Percentiles rank a stretch among this genome's conserved stretches.
phyloP scores from a whole-genome alignment of 345 rosid genomes.

The Arabidopsis thaliana region TAIR10.1 NC_003070.9:1933001-1933500 shows the following conservation, averaged over 20 bases:
- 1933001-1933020: constrained; percentile 40
- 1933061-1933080: constrained; percentile 34
- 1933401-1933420: constrained; percentile 3
- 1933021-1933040: constrained; percentile 12
- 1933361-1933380: neutral
- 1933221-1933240: neutral
- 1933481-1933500: neutral
- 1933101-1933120: constrained; percentile 4
- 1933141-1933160: constrained; percentile 9
- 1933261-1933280: too few relatives aligned
- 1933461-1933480: neutral
- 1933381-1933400: neutral
- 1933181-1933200: neutral
- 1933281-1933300: neutral
- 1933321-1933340: neutral
- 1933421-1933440: constrained; percentile 16
- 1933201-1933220: neutral
- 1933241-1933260: neutral
- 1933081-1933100: neutral
- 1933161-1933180: neutral
- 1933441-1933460: neutral
- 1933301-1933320: neutral
- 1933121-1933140: constrained; percentile 8
- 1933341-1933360: neutral
- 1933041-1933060: constrained; percentile 42